These are phyloP conservation scores for Elongisporangium prolatum DNA, from an alignment of 352 stramenopile genomes.

Conservation along the genomic window DNA sequence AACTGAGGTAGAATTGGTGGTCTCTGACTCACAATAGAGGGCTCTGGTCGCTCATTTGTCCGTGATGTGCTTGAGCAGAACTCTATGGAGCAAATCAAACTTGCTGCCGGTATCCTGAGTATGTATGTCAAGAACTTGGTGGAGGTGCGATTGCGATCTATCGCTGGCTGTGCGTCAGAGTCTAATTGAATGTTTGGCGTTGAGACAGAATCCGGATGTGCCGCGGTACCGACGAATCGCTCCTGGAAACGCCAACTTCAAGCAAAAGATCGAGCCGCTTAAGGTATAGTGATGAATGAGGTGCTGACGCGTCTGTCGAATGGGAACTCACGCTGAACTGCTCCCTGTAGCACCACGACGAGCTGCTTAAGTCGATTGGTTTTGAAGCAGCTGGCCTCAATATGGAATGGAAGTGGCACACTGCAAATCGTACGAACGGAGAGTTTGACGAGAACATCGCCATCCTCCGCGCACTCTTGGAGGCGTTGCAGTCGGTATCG, in stretches of 20 bases:
- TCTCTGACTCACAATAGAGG: too few species aligned
- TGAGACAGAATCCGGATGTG: conserved; percentile 66
- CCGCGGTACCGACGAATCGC: conserved; percentile 79
- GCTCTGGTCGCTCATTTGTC: conserved; percentile 1
- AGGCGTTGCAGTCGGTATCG: conserved; percentile 55
- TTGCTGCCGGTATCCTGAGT: conserved; percentile 63
- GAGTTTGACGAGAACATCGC: conserved; percentile 70
- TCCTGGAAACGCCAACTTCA: conserved; percentile 76
- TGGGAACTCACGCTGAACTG: neutral
- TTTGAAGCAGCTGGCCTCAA: conserved; percentile 71
- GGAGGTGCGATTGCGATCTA: conserved; percentile 25
- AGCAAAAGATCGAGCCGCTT: conserved; percentile 80
- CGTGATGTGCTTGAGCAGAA: conserved; percentile 33
- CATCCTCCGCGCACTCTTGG: conserved; percentile 52
- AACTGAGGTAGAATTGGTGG: conserved; percentile 27
- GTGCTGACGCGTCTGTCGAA: conserved; percentile 5
- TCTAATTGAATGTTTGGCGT: neutral
- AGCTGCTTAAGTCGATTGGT: conserved; percentile 70
- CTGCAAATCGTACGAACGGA: conserved; percentile 43
- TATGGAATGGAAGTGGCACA: conserved; percentile 84
- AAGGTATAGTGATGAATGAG: conserved; percentile 28
- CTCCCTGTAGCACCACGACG: conserved; percentile 55
- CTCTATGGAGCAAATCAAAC: conserved; percentile 58
- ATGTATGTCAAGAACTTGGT: conserved; percentile 88
- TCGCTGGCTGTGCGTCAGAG: too few species aligned